Evolutionary conservation across 1,139 yeast species (phyloP), one percentile per base, ranked within the genome.

Genomic region (Torulaspora pretoriensis): DNA sequence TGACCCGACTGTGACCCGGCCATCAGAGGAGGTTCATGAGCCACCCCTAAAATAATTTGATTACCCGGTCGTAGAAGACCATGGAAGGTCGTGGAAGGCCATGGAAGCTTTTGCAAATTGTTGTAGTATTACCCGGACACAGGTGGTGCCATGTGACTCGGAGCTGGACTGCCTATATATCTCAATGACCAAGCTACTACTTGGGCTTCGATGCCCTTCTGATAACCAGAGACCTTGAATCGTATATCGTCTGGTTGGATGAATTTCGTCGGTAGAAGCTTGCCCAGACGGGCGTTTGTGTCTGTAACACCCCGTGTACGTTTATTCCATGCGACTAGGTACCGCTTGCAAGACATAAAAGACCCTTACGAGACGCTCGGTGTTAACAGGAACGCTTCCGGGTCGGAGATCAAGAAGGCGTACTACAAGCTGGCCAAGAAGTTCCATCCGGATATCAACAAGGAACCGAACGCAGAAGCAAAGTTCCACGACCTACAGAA

Each of bases 401-500:
- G 83, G n/a, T 76, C 85, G 28, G 95, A 89, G 28, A 90, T 92
- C 68, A 92, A 92, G 67, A 89, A 88, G 68, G 95, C 96, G 5
- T 92, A 92, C 69, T 89, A 89, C 64, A 85, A 88, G 60, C 72
- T 92, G 52, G 98, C 97, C 17, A 94, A 94, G 66, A 80, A 92
- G 65, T 87, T 73, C 67, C 99, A 92, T 67, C 99, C 99, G 1
- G 99, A 92, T 70, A 87, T 92, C 42, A 92, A 92, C 68, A 92
- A 92, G 67, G 96, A 86, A 54, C 77, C 80, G 31, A 94, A 78
- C 25, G 95, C 97, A 0, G 96, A 90, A 57, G 79, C 81, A 60
- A 81, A 80, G 64, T 92, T 92, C 68, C 97, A 92, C 62, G 89
- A 87, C 60, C 78, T 92, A 55, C 97, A 92, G 64, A 94, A 87